Conservation (phyloP, 352 stramenopile genomes). For the Phytopythium litorale region DNA sequence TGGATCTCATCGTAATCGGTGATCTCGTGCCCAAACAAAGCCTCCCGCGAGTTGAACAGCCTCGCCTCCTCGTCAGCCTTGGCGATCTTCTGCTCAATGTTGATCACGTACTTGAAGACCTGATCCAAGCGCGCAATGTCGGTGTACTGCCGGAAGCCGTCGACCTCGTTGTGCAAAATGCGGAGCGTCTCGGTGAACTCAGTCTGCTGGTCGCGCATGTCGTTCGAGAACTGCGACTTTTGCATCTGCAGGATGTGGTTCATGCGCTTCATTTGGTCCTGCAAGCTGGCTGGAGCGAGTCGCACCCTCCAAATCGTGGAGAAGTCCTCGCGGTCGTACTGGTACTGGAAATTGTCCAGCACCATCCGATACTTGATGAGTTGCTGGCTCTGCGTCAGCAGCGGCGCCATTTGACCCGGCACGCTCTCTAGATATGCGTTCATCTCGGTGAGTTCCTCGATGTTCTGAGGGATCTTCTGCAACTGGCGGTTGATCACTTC, state of each 20-base stretch:
- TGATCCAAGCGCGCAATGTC: constrained; percentile 83
- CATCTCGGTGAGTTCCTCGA: constrained; percentile 91
- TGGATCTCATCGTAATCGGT: constrained; percentile 91
- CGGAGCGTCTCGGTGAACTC: constrained; percentile 87
- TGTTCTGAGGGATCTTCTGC: constrained; percentile 87
- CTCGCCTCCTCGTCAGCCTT: constrained; percentile 87
- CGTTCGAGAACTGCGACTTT: constrained; percentile 78
- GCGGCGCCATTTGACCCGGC: constrained; percentile 45
- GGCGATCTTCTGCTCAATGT: constrained; percentile 84
- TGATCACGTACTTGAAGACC: constrained; percentile 84
- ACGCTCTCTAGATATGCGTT: constrained; percentile 81
- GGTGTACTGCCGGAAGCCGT: constrained; percentile 83
- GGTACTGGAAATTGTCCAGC: constrained; percentile 80
- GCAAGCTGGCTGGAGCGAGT: constrained; percentile 84
- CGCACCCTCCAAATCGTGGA: constrained; percentile 88
- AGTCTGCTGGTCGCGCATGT: constrained; percentile 92
- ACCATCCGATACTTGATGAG: constrained; percentile 77
- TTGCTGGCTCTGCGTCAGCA: constrained; percentile 71
- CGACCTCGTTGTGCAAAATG: constrained; percentile 85
- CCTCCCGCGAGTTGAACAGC: constrained; percentile 91
- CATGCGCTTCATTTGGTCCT: constrained; percentile 84
- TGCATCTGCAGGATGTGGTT: constrained; percentile 75
- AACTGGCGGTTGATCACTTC: constrained; percentile 83
- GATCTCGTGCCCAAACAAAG: constrained; percentile 82
- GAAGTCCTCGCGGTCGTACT: constrained; percentile 87